These are phyloP conservation scores for Trichoderma simmonsii DNA, from an alignment of 2,329 filamentous ascomycete species.

Conservation along the genomic window DNA sequence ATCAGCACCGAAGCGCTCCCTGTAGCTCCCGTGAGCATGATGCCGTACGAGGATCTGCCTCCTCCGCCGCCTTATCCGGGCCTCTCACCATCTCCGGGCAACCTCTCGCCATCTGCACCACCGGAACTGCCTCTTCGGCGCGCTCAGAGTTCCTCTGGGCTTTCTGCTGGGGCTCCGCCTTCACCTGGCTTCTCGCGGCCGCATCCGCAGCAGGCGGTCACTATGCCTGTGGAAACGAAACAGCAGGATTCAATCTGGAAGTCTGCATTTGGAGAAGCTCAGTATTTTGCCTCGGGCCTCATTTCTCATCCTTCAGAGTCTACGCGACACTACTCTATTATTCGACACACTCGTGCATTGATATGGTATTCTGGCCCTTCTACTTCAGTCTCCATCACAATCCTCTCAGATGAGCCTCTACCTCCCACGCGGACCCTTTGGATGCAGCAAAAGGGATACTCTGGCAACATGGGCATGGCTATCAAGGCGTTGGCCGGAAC, in stretches of 20 bases:
- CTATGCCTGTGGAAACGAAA: background rate
- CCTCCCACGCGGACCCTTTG: constrained; percentile 59
- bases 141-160: constrained; percentile 9
- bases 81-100: background rate
- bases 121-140: constrained; percentile 4
- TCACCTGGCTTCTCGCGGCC: background rate
- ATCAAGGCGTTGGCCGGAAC: constrained; percentile 61
- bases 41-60: constrained; percentile 12
- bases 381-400: constrained; percentile 62
- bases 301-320: constrained; percentile 62
- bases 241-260: constrained; percentile 39
- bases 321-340: constrained; percentile 62
- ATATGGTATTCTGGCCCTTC: constrained; percentile 64
- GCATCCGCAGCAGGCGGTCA: background rate
- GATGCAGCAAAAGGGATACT: constrained; percentile 66
- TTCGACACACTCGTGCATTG: constrained; percentile 62
- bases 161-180: background rate
- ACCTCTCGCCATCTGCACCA: background rate
- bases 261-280: constrained; percentile 53
- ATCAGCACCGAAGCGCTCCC: background rate
- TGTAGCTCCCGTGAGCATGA: constrained; percentile 9
- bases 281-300: constrained; percentile 64
- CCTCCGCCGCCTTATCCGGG: constrained; percentile 11
- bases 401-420: constrained; percentile 58
- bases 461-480: constrained; percentile 65